Evolutionary conservation across 2,329 filamentous ascomycete genomes (phyloP).

Genomic region (Colletotrichum shisoi): DNA sequence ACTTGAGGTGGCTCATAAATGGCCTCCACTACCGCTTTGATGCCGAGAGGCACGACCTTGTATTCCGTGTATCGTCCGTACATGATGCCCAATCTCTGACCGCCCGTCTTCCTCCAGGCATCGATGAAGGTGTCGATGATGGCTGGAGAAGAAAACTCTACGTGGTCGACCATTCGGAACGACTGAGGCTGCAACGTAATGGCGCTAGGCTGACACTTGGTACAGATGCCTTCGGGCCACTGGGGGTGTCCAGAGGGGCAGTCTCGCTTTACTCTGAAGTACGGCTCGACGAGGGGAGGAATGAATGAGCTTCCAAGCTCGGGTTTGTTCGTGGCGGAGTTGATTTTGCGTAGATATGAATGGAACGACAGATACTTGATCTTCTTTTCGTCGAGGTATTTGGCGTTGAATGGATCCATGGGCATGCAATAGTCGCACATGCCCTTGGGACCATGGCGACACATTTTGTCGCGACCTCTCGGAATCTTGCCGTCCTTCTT

Average conservation of each 20-base stretch:
- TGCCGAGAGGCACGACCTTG: slow-evolving; percentile 86
- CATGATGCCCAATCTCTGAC: slow-evolving; percentile 85
- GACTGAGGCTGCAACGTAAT: slow-evolving; percentile 93
- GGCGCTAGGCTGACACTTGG: slow-evolving; percentile 95
- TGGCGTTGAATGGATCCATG: slow-evolving; percentile 88
- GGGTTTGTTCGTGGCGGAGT: slow-evolving; percentile 94
- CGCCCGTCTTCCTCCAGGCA: slow-evolving; percentile 86
- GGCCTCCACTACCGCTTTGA: slow-evolving; percentile 94
- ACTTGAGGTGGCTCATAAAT: slow-evolving; percentile 96
- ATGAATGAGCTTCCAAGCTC: slow-evolving; percentile 95
- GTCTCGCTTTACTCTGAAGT: slow-evolving; percentile 84
- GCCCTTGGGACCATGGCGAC: slow-evolving; percentile 91
- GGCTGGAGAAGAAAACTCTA: slow-evolving; percentile 87
- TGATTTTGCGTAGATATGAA: slow-evolving; percentile 91
- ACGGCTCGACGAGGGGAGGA: slow-evolving; percentile 91
- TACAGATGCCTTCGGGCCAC: slow-evolving; percentile 97
- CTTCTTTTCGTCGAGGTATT: slow-evolving; percentile 91
- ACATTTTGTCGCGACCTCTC: slow-evolving; percentile 84
- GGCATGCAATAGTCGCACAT: slow-evolving; percentile 99
- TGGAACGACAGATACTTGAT: slow-evolving; percentile 99
- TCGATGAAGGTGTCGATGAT: slow-evolving; percentile 91
- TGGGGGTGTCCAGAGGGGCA: slow-evolving; percentile 92
- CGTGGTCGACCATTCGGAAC: slow-evolving; percentile 97
- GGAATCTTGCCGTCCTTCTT: slow-evolving; percentile 88
- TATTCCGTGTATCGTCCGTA: slow-evolving; percentile 94